These are phyloP conservation scores for Erythrophleum ivorense DNA, from an alignment of 331 rosid species.

Conservation along the genomic window DNA sequence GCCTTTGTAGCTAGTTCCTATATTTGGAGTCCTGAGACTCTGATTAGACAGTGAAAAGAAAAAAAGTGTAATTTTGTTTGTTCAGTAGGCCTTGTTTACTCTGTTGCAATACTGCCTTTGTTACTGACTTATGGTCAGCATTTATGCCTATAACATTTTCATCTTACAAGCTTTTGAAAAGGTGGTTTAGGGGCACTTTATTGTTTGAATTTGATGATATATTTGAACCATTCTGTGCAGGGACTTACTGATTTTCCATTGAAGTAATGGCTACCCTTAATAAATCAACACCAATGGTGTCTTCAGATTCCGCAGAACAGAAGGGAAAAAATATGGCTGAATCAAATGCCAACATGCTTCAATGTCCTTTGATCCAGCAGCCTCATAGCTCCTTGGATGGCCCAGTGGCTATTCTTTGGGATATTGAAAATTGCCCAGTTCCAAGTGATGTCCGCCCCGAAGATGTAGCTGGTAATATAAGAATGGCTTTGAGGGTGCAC, in stretches of 20 bases:
- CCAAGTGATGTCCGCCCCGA: slow-evolving; percentile 97
- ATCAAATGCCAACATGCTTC: slow-evolving; percentile 56
- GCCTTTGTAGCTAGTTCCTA: slow-evolving; percentile 21
- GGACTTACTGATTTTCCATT: slow-evolving; percentile 42
- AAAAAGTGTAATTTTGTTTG: neutral
- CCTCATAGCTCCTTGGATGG: slow-evolving; percentile 64
- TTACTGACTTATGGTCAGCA: neutral
- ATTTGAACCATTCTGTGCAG: slow-evolving; percentile 44
- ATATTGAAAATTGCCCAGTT: slow-evolving; percentile 94
- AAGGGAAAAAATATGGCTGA: slow-evolving; percentile 57
- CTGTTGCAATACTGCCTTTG: neutral
- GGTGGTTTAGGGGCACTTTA: slow-evolving; percentile 30
- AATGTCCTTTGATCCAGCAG: slow-evolving; percentile 61
- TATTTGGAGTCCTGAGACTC: neutral
- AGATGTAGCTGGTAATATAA: slow-evolving; percentile 91
- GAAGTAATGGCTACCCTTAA: slow-evolving; percentile 57
- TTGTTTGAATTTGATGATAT: slow-evolving; percentile 39
- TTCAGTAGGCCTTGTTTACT: slow-evolving; percentile 5
- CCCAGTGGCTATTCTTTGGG: slow-evolving; percentile 93
- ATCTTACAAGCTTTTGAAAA: neutral
- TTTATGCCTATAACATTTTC: neutral
- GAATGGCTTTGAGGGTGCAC: slow-evolving; percentile 94
- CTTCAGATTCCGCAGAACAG: slow-evolving; percentile 59
- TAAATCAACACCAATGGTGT: slow-evolving; percentile 44
- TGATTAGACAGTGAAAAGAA: slow-evolving; percentile 6